Conservation (phyloP, 768 basidiomycete species). For the Mycena chlorophos region DNA sequence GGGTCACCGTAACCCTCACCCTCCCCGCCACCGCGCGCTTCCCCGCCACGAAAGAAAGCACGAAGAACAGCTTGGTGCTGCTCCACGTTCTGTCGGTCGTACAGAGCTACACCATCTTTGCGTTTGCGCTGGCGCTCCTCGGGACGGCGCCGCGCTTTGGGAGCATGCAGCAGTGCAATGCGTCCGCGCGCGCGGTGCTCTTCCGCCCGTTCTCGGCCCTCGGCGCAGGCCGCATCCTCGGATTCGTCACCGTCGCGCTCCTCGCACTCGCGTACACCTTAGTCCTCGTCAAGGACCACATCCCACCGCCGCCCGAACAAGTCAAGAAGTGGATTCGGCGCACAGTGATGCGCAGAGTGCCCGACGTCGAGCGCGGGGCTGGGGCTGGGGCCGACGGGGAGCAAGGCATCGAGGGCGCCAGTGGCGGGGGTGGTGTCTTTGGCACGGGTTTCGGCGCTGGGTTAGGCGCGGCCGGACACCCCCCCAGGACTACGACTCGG, state of each 20-base stretch:
- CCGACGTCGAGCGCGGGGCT: neutral
- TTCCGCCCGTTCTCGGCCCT: slow-evolving; percentile 22
- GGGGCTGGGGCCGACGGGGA: neutral
- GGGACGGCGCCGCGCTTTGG: slow-evolving; percentile 15
- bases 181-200: slow-evolving; percentile 14
- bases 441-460: neutral
- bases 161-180: slow-evolving; percentile 9
- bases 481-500: neutral
- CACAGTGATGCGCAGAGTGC: neutral
- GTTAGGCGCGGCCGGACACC: too few relatives aligned
- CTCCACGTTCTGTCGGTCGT: slow-evolving; percentile 20
- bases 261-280: slow-evolving; percentile 11
- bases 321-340: slow-evolving; percentile 7
- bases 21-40: slow-evolving; percentile 20
- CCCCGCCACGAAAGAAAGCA: neutral
- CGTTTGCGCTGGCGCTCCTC: slow-evolving; percentile 19
- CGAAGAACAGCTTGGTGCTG: neutral
- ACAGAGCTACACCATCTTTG: slow-evolving; percentile 24
- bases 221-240: slow-evolving; percentile 14
- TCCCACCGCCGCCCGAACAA: slow-evolving; percentile 12
- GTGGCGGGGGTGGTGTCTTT: neutral
- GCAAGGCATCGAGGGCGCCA: neutral
- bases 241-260: slow-evolving; percentile 12
- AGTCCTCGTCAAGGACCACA: slow-evolving; percentile 16
- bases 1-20: slow-evolving; percentile 22